phyloP scores from a whole-genome alignment of 176 grass and related monocot species.

The Leersia perrieri region DNA sequence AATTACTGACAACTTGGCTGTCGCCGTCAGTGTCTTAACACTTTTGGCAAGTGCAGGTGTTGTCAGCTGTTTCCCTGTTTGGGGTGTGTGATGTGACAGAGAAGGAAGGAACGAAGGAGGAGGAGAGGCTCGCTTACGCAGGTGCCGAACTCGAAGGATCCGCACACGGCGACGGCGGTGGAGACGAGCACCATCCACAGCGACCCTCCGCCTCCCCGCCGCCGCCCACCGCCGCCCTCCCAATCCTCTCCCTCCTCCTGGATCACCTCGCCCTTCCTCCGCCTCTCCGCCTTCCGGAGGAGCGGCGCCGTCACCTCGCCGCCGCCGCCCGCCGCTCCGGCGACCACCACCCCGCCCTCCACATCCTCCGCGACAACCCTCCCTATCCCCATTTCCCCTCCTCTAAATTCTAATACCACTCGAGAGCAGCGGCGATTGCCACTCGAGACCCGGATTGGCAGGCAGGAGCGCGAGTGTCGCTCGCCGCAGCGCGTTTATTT shows the following conservation, averaged over 20 bases:
- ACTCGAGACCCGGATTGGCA: background rate
- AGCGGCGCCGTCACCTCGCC: slow-evolving; percentile 24
- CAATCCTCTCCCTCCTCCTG: background rate
- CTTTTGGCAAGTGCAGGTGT: background rate
- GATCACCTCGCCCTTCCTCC: background rate
- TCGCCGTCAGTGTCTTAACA: too few species aligned
- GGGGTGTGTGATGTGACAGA: too few species aligned
- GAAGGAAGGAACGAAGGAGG: too few species aligned
- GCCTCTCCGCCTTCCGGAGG: background rate
- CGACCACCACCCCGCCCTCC: slow-evolving; percentile 9
- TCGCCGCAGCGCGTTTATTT: background rate
- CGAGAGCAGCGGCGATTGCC: background rate
- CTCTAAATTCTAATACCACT: too few species aligned
- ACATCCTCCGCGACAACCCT: slow-evolving; percentile 14
- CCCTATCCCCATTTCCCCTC: slow-evolving; percentile 19
- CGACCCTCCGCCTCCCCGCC: background rate
- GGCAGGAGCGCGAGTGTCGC: background rate
- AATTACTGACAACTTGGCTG: too few species aligned
- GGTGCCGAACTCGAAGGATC: slow-evolving; percentile 81
- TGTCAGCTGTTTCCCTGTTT: background rate
- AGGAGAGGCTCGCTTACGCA: too few species aligned
- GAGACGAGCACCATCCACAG: slow-evolving; percentile 51
- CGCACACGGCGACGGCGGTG: slow-evolving; percentile 70
- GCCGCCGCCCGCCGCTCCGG: background rate
- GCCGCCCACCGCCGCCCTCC: background rate